Evolutionary conservation across 495 filamentous ascomycete genomes (phyloP).

Genomic region (Trichoderma reesei): DNA sequence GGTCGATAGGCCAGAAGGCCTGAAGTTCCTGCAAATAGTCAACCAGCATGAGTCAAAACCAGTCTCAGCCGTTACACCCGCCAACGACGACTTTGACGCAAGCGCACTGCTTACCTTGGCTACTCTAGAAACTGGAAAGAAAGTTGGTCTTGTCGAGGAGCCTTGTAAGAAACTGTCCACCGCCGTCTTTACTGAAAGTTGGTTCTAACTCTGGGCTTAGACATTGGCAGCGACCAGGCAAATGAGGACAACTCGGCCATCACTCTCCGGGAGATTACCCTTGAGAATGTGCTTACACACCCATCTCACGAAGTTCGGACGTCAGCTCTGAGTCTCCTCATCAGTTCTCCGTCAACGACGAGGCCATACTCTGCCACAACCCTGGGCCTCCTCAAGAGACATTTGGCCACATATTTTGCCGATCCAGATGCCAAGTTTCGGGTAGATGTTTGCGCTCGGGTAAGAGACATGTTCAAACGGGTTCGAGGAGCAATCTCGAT

Average conservation of each 20-base stretch:
- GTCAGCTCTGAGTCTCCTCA: conserved; percentile 64
- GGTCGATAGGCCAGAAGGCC: conserved; percentile 42
- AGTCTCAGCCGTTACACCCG: not conserved
- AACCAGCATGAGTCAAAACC: conserved; percentile 11
- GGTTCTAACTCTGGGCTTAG: conserved; percentile 8
- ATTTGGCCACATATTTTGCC: conserved; percentile 59
- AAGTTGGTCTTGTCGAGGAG: conserved; percentile 64
- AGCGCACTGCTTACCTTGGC: conserved; percentile 47
- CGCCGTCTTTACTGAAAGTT: not conserved
- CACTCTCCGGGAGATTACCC: conserved; percentile 28
- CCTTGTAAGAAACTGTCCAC: conserved; percentile 43
- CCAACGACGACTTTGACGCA: conserved; percentile 13
- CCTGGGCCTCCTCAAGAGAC: conserved; percentile 47
- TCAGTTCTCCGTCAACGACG: conserved; percentile 57
- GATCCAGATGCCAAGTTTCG: conserved; percentile 79
- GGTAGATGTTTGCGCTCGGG: conserved; percentile 59
- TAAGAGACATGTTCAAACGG: conserved; percentile 58
- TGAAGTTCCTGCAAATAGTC: conserved; percentile 44
- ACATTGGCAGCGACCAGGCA: conserved; percentile 14
- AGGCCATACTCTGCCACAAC: conserved; percentile 54
- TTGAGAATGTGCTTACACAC: conserved; percentile 51
- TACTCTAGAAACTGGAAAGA: conserved; percentile 69
- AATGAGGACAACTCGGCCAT: conserved; percentile 16
- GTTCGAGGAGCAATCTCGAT: conserved; percentile 43
- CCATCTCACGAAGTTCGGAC: conserved; percentile 54